Evolutionary conservation across 2,329 filamentous ascomycete species (phyloP).

Genomic region (Aspergillus alliaceus): DNA sequence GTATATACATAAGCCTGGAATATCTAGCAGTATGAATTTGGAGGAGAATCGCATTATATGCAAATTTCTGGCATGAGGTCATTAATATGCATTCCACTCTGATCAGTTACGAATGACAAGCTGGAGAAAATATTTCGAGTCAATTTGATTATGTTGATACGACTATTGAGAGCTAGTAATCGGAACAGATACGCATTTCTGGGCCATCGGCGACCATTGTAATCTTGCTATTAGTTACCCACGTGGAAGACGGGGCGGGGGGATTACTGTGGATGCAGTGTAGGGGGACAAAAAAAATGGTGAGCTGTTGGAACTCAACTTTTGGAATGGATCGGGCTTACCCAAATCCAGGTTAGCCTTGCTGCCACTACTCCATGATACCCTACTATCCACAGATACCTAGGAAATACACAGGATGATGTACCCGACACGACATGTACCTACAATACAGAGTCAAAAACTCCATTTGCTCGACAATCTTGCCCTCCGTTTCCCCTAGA

Average conservation of each 20-base stretch:
- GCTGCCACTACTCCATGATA: background rate
- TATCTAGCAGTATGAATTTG: background rate
- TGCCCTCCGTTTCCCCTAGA: no score
- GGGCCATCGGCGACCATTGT: background rate
- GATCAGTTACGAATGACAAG: background rate
- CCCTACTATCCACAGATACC: no score
- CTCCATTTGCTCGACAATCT: no score
- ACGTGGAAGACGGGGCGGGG: background rate
- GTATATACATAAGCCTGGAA: no score
- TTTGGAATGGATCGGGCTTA: background rate
- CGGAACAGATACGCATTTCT: background rate
- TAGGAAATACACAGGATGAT: no score
- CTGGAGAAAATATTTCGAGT: constrained; percentile 2
- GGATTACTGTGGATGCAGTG: background rate
- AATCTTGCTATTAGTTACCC: background rate
- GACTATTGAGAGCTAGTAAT: constrained; percentile 1
- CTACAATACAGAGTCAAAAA: no score
- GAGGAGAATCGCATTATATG: background rate
- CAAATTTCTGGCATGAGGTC: background rate
- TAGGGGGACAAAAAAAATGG: background rate
- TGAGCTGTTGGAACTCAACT: no score
- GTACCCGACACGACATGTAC: no score
- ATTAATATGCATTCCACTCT: background rate
- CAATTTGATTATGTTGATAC: constrained; percentile 14
- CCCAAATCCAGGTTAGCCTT: background rate